phyloP scores from a whole-genome alignment of 768 basidiomycete genomes.

The Hericium rajendrae region DNA sequence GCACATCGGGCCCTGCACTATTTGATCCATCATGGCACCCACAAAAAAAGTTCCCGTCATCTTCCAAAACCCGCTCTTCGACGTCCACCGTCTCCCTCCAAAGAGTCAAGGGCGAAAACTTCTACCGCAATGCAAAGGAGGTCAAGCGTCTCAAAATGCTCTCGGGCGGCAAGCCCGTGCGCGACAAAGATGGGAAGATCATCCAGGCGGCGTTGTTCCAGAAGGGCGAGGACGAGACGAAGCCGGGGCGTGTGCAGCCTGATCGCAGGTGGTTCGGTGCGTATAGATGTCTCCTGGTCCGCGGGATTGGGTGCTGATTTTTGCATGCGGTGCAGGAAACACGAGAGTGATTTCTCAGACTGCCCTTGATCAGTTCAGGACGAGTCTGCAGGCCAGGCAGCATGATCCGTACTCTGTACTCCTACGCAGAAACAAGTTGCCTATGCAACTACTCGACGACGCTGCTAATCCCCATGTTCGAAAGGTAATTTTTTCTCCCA shows the following conservation, averaged over 20 bases:
- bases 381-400: conserved; percentile 73
- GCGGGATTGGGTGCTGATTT: conserved; percentile 1
- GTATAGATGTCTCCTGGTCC: conserved; percentile 19
- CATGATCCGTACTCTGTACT: conserved; percentile 96
- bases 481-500: conserved; percentile 40
- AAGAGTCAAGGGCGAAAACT: conserved; percentile 89
- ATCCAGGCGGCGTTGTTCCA: conserved; percentile 92
- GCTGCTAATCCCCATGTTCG: conserved; percentile 69
- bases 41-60: background rate
- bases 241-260: conserved; percentile 86
- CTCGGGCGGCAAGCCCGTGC: conserved; percentile 81
- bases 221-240: conserved; percentile 86
- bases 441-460: conserved; percentile 93
- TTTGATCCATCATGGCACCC: background rate
- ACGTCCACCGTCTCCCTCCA: conserved; percentile 29
- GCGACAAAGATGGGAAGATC: conserved; percentile 88
- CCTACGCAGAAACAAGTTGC: conserved; percentile 87
- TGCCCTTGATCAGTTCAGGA: conserved; percentile 93
- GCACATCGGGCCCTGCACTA: no score
- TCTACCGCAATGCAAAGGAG: conserved; percentile 93
- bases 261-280: conserved; percentile 96
- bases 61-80: background rate
- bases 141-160: conserved; percentile 84
- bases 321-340: conserved; percentile 50
- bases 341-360: conserved; percentile 97